Base-by-base conservation (phyloP, 352 stramenopile genomes). In the Globisporangium camurandrum region DNA sequence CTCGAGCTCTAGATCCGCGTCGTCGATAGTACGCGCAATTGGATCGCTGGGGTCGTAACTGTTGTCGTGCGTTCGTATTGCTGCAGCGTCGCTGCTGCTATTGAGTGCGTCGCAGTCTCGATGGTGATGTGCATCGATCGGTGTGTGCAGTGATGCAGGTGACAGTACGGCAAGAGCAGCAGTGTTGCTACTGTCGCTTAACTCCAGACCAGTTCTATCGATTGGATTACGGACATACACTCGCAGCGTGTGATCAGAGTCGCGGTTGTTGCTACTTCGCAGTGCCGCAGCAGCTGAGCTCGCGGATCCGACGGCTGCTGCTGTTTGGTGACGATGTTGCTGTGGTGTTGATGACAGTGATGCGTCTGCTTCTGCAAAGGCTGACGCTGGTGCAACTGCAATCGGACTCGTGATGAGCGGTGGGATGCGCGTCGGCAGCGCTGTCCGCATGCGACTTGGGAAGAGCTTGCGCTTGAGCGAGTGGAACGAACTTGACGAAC, bases 381-480 rank as follows among this genome's bases (percentile, higher is more conserved):
- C n/a, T n/a, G n/a, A n/a, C n/a, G n/a, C n/a, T n/a, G n/a, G n/a
- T n/a, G n/a, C n/a, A n/a, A n/a, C 16, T n/a, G 36, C 36, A 7
- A 77, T 73, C 1, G 73, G 73, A 56, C 68, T 85, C 34, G 69
- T 53, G 22, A 75, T 16, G 2, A 85, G 47, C 19, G 70, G 64
- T 6, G 73, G 68, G 22, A 83, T 68, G 2, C 60, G 57, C 17
- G 49, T 52, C 27, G 73, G 71, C 26, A 74, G 56, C 9, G 69
- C 64, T 17, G 48, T 47, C 16, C 73, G 73, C 56, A 75, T 71
- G 17, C 63, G 62, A 16, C 60, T 72, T 11, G 71, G 71, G 43
- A 85, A 85, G 1, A 85, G 36, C 30, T 83, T 83, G 5, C 73
- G 59, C 52, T 83, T 83, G 46, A 85, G 47, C 11, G 61, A 59